Conservation (phyloP, 192 early-diverging fungal species). For the Coemansia aciculifera region DNA sequence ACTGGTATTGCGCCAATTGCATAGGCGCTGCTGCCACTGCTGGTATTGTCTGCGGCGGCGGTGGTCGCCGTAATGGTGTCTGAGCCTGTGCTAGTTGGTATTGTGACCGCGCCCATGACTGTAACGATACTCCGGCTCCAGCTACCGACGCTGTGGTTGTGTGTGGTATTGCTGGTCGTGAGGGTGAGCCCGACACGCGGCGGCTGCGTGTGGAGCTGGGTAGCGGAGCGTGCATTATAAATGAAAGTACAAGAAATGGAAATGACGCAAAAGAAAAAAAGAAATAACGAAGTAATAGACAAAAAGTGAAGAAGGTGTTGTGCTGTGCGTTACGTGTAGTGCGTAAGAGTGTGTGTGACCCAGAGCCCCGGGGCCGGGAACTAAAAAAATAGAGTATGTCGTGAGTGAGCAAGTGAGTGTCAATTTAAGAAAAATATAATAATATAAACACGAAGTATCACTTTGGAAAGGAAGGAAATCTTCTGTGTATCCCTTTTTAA, state of each 20-base stretch:
- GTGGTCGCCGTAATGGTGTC: constrained; percentile 10
- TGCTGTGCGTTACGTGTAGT: constrained; percentile 3
- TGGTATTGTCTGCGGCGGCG: background rate
- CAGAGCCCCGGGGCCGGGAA: background rate
- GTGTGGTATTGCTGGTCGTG: constrained; percentile 36
- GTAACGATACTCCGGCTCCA: constrained; percentile 31
- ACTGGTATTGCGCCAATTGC: constrained; percentile 46
- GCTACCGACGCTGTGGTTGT: constrained; percentile 4
- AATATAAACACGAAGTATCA: background rate
- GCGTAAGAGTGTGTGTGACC: background rate
- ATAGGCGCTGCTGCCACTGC: constrained; percentile 7
- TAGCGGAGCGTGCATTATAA: constrained; percentile 24
- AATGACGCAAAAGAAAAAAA: constrained; percentile 8
- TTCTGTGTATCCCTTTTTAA: background rate
- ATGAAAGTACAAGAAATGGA: constrained; percentile 4
- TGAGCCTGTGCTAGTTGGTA: constrained; percentile 31
- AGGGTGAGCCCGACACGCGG: constrained; percentile 30
- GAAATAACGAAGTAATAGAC: background rate
- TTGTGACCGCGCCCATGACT: constrained; percentile 51
- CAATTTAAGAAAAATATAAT: background rate
- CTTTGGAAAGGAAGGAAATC: background rate
- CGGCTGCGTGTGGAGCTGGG: constrained; percentile 53
- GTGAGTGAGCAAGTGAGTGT: background rate
- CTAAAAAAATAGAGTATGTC: background rate
- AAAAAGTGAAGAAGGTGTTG: background rate